phyloP scores from a whole-genome alignment of 768 basidiomycete genomes.

The Pisolithus microcarpus region DNA sequence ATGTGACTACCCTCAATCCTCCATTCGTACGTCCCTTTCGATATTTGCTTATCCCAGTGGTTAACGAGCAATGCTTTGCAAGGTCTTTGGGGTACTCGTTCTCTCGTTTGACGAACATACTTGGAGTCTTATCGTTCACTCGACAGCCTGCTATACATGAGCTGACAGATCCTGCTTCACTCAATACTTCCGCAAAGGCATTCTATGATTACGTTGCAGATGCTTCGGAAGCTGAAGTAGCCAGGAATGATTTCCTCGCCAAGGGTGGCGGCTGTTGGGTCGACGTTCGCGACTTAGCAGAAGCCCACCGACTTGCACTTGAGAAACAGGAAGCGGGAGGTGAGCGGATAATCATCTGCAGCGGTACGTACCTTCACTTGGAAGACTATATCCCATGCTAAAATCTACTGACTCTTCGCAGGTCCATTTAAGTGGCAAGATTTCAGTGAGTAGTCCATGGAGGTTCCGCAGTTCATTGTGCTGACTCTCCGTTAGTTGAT shows the following conservation, averaged over 20 bases:
- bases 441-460: conserved; percentile 15
- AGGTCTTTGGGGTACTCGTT: conserved; percentile 24
- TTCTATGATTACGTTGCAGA: conserved; percentile 31
- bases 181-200: conserved; percentile 34
- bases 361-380: conserved; percentile 14
- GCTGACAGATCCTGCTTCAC: conserved; percentile 23
- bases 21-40: conserved; percentile 25
- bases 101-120: neutral
- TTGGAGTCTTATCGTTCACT: neutral
- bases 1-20: conserved; percentile 34
- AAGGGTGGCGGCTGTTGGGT: conserved; percentile 30
- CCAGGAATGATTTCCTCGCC: conserved; percentile 19
- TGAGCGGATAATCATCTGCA: conserved; percentile 49
- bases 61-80: neutral
- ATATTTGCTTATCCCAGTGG: neutral
- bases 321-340: conserved; percentile 45
- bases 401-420: neutral
- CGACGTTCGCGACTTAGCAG: conserved; percentile 51
- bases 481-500: conserved; percentile 26
- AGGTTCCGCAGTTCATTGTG: neutral
- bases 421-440: conserved; percentile 27
- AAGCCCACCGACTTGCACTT: conserved; percentile 47
- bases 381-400: neutral
- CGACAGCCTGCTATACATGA: conserved; percentile 40
- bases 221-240: conserved; percentile 12